Evolutionary conservation across 768 basidiomycete genomes (phyloP).

Genomic region (Chiua virens): DNA sequence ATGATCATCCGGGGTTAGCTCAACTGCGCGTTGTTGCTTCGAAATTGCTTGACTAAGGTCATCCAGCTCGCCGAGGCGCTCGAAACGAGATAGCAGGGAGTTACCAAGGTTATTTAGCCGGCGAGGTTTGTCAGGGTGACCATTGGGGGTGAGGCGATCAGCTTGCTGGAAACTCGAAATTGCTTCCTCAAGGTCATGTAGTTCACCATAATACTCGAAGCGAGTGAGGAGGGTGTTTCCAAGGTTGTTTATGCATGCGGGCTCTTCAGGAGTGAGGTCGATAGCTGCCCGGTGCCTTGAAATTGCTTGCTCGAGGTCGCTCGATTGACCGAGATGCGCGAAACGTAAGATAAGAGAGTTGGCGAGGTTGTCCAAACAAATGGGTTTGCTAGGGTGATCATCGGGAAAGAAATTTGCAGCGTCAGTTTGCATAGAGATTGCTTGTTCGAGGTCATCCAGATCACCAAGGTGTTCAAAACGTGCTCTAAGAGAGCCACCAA

Average conservation of each 20-base stretch:
- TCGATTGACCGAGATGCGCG: neutral
- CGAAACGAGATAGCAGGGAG: neutral
- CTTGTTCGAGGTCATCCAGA: neutral
- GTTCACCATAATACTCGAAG: neutral
- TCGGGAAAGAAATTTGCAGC: neutral
- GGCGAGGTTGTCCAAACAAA: slow-evolving; percentile 1
- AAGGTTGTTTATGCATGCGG: neutral
- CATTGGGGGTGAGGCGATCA: neutral
- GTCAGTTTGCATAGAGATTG: neutral
- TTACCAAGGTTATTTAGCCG: neutral
- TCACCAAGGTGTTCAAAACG: neutral
- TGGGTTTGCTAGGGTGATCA: neutral
- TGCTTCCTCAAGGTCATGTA: neutral
- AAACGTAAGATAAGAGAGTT: neutral
- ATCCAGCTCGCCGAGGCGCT: neutral
- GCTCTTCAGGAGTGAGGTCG: neutral
- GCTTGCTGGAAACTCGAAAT: neutral
- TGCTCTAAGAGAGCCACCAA: neutral
- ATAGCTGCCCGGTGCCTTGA: neutral
- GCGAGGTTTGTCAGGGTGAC: neutral
- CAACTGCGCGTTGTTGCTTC: neutral
- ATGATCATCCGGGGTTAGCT: neutral
- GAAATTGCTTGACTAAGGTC: slow-evolving; percentile 1
- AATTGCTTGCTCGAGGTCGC: slow-evolving; percentile 6
- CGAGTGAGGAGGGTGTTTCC: neutral